phyloP scores from a whole-genome alignment of 805 yeast genomes.

The Saturnispora kantuleensis region DNA sequence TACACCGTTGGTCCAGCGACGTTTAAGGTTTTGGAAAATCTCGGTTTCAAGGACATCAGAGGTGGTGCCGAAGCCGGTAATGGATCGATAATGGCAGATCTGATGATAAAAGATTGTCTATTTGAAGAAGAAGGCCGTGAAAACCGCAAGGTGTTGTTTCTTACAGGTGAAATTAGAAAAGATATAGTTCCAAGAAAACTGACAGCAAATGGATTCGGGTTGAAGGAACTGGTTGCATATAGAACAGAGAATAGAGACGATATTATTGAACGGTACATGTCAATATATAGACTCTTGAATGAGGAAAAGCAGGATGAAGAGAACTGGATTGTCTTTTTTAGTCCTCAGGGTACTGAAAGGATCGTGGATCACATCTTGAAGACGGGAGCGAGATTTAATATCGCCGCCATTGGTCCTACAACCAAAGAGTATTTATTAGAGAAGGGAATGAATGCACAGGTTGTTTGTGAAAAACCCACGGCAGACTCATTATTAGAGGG shows the following conservation, averaged over 20 bases:
- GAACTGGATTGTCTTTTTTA: constrained; percentile 77
- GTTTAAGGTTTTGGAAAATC: constrained; percentile 38
- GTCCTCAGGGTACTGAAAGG: constrained; percentile 76
- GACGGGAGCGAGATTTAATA: constrained; percentile 22
- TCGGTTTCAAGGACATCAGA: constrained; percentile 59
- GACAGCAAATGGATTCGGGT: constrained; percentile 29
- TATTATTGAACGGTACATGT: constrained; percentile 25
- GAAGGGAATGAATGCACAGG: constrained; percentile 45
- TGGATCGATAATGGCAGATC: constrained; percentile 59
- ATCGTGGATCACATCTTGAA: constrained; percentile 37
- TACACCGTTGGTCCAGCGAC: constrained; percentile 95
- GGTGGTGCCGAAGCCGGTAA: constrained; percentile 80
- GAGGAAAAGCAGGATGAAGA: constrained; percentile 8
- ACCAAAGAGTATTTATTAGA: constrained; percentile 54
- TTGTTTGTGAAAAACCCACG: constrained; percentile 65
- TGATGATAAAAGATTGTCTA: constrained; percentile 36
- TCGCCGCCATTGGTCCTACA: constrained; percentile 92
- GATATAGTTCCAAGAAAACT: constrained; percentile 70
- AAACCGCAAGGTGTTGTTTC: constrained; percentile 44
- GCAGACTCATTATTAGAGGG: constrained; percentile 47
- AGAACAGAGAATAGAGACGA: constrained; percentile 47
- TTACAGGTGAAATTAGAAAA: constrained; percentile 79
- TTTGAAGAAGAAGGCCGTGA: constrained; percentile 9
- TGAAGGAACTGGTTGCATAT: constrained; percentile 59
- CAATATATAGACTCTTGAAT: not conserved